Evolutionary conservation across 306 rosid species (phyloP).

Genomic region (Neltuma alba): DNA sequence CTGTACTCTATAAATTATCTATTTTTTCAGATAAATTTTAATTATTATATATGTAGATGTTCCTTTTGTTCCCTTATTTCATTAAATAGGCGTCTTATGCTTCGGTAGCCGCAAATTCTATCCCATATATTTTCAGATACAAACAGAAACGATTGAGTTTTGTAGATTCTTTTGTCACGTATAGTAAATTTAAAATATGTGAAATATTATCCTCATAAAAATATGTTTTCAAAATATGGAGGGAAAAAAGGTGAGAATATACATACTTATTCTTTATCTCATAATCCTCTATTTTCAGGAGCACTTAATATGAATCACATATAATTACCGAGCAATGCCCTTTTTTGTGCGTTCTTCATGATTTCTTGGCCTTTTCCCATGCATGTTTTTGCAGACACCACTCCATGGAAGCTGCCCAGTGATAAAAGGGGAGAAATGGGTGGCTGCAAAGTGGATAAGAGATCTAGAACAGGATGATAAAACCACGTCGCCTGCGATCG

Average conservation of each 20-base stretch:
- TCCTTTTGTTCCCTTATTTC: not conserved
- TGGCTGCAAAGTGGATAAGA: constrained; percentile 92
- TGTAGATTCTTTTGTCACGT: not conserved
- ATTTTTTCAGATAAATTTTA: not conserved
- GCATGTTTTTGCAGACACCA: constrained; percentile 64
- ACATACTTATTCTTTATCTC: not conserved
- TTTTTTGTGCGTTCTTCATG: constrained; percentile 12
- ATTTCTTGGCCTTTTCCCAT: constrained; percentile 8
- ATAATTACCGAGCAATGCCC: not conserved
- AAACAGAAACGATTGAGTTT: not conserved
- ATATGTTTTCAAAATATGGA: not conserved
- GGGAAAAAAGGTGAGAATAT: not conserved
- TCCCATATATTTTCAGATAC: not conserved
- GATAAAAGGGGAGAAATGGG: constrained; percentile 87
- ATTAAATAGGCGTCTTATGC: not conserved
- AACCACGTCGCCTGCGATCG: constrained; percentile 7
- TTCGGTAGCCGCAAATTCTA: not conserved
- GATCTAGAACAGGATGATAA: constrained; percentile 58
- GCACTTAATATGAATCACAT: not conserved
- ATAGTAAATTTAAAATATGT: not conserved
- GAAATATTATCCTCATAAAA: not conserved
- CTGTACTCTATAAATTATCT: not conserved
- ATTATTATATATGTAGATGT: not conserved
- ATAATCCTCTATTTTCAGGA: not conserved
- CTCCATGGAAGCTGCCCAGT: constrained; percentile 97